Base-by-base conservation (phyloP, 139 green algal species). In the Micractinium sp. region DNA sequence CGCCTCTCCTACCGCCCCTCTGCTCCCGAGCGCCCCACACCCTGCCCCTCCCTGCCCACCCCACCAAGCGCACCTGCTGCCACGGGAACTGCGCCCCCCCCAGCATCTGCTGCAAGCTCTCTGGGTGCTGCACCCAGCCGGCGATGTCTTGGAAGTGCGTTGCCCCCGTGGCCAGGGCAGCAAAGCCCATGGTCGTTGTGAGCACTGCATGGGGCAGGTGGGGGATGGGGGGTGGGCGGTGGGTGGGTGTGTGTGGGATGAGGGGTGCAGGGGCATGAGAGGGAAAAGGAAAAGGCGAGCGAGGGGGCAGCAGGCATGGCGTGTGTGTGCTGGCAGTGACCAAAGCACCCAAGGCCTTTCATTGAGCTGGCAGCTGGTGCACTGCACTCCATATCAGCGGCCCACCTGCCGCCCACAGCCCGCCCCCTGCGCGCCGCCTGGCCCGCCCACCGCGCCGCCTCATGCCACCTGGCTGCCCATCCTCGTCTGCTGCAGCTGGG, bases 181-280 rank as follows among this genome's bases (percentile, higher is more conserved):
- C 60, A 20, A 91, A 33, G 35, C 80, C 76, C 60, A 93, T 92
- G 29, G 94, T 90, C 1, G 89, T 92, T 29, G 74, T 36, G 33
- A 96, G 82, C 18, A 93, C 89, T 79, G 63, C 63, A n/a, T 27
- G 63, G 63, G 35, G 81, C 18, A 63, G 27, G 36, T 12, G 38
- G 82, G 63, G 16, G 29, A 12, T 71, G 80, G 56, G 29, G 53
- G 33, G 60, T 0, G 60, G 31, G 33, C 35, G 7, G 31, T 0
- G 56, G 33, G 2, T 13, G 31, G 60, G 19, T 16, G 47, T 56
- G 47, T 5, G 47, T 56, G 80, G 25, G 5, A 9, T 16, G 80
- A 29, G 47, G 0, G 31, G 53, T 25, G 53, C 25, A 29, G 15
- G 53, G 14, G 2, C 2, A 47, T 41, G 27, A 9, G 16, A 29